Base-by-base conservation (phyloP, 176 grass and related monocot species). In the Phoenix roebelenii region DNA sequence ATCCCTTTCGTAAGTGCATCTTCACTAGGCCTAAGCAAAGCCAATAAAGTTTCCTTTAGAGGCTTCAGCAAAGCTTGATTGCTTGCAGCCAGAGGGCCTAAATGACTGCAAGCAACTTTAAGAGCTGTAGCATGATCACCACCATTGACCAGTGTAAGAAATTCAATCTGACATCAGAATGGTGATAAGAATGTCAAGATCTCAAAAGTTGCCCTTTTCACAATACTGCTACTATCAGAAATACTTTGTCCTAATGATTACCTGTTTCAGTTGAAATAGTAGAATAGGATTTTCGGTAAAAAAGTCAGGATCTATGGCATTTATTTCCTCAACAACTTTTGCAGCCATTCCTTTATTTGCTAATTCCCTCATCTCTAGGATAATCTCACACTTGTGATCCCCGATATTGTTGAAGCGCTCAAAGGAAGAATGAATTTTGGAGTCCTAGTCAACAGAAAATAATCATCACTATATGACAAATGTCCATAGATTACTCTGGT, bases 211-310 rank as follows among this genome's bases (percentile, higher is more conserved):
- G 51, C 57, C 49, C 49, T 66, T n/a, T 25, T 57, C 17, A 54
- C 7, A 26, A 56, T 15, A 61, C 17, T 15, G 63, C 17, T 64
- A 50, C 16, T 65, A 50, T 51, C 19, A 66, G 52, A 22, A 67
- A 57, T 54, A 49, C 63, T 26, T 44, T 26, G 44, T 20, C 57
- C 7, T n/a, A 3, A n/a, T n/a, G 48, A 53, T 76, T 72, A 98
- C 93, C 84, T 98, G 93, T 85, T 98, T 98, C 56, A 98, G 70
- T 63, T 98, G 93, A 82, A 98, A 98, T 22, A 98, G 70, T 63
- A 98, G 78, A 73, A 73, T 24, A 75, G 87, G 79, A 74, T 92
- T 98, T 65, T 83, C 76, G 17, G 50, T 53, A 72, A 98, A 98
- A 66, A 98, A 98, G 49, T 88, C 81, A 66, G 82, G 79, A 89